Conservation (phyloP, 1,284 basidiomycete species). For the Microbotryum saponariae region DNA sequence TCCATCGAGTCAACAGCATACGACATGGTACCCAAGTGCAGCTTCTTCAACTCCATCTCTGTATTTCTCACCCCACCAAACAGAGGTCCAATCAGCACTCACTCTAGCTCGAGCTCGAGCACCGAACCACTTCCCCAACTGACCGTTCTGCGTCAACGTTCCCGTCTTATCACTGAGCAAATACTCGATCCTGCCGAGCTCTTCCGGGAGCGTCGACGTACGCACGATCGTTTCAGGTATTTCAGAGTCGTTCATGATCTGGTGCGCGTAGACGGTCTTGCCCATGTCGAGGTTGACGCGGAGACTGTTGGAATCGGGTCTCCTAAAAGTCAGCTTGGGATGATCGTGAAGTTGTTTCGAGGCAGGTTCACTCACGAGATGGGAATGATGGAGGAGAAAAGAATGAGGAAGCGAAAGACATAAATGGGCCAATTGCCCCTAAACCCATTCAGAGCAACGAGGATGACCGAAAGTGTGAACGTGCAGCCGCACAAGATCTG, state of each 20-base stretch:
- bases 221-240: conserved; percentile 93
- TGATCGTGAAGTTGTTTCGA: background rate
- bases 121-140: conserved; percentile 26
- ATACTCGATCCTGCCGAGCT: conserved; percentile 92
- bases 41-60: conserved; percentile 99
- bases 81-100: conserved; percentile 6
- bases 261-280: conserved; percentile 92
- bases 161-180: conserved; percentile 96
- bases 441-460: conserved; percentile 95
- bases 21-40: conserved; percentile 98
- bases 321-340: background rate
- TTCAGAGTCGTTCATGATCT: conserved; percentile 86
- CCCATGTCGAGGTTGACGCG: conserved; percentile 99
- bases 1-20: conserved; percentile 97
- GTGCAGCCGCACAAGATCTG: conserved; percentile 92
- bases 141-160: conserved; percentile 93
- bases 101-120: background rate
- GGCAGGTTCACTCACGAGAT: conserved; percentile 63
- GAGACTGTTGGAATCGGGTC: conserved; percentile 51
- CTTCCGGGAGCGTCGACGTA: conserved; percentile 93
- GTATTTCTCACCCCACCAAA: conserved; percentile 5
- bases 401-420: conserved; percentile 89
- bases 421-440: conserved; percentile 93
- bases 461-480: conserved; percentile 77
- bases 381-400: conserved; percentile 98